Conservation (phyloP, 176 grass and related monocot genomes). For the Triticum turgidum region DNA sequence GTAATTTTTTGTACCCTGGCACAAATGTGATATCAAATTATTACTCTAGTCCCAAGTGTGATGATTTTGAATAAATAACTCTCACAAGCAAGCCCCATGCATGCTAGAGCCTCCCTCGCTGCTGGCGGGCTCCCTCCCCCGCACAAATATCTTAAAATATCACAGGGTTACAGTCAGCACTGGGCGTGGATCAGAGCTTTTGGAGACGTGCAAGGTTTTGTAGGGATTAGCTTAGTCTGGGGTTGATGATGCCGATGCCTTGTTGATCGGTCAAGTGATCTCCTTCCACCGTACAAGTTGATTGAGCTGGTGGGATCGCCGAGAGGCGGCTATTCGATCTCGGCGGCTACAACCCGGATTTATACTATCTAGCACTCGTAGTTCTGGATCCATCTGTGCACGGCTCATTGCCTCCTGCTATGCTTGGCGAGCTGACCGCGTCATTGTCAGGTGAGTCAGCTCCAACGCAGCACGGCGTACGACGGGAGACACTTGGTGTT, state of each 20-base stretch:
- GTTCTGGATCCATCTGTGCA: not conserved
- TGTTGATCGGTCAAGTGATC: not conserved
- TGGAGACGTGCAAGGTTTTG: not conserved
- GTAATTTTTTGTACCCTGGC: too few relatives aligned
- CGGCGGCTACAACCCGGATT: not conserved
- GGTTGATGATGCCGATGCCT: not conserved
- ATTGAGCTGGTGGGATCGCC: not conserved
- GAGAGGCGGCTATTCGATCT: too few relatives aligned
- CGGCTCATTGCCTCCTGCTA: not conserved
- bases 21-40: too few relatives aligned
- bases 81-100: too few relatives aligned
- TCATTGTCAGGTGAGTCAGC: not conserved
- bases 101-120: too few relatives aligned
- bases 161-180: too few relatives aligned
- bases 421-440: not conserved
- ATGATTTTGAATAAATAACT: too few relatives aligned
- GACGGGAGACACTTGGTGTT: not conserved
- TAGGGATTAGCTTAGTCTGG: not conserved
- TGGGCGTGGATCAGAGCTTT: too few relatives aligned
- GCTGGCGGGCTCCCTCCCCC: too few relatives aligned
- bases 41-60: too few relatives aligned
- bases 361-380: too few relatives aligned
- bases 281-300: not conserved
- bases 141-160: too few relatives aligned
- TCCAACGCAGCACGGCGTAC: not conserved